Percentiles rank a stretch among this genome's conserved stretches.
Conservation (phyloP, 1,284 basidiomycete species). For the Heterobasidion parviporum region DNA sequence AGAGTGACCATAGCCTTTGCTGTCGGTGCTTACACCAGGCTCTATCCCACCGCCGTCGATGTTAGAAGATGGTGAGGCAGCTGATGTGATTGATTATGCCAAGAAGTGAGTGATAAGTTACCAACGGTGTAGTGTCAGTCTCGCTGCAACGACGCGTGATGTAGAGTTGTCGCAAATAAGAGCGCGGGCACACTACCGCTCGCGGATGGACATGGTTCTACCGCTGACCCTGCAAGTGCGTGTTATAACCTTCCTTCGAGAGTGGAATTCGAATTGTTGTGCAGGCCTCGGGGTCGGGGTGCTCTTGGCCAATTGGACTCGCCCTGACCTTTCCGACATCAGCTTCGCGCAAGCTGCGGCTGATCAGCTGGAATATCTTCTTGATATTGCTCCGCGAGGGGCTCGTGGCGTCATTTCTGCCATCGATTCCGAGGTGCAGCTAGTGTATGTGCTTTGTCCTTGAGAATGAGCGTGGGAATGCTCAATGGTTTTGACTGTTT, state of each 20-base stretch:
- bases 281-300: slow-evolving; percentile 53
- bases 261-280: neutral
- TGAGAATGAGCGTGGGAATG: slow-evolving; percentile 16
- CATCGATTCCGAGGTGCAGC: slow-evolving; percentile 39
- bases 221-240: slow-evolving; percentile 64
- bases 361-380: slow-evolving; percentile 51
- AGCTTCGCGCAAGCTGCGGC: slow-evolving; percentile 42
- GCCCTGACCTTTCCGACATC: slow-evolving; percentile 24
- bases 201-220: slow-evolving; percentile 40
- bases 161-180: slow-evolving; percentile 29
- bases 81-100: slow-evolving; percentile 32
- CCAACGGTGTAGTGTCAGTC: neutral
- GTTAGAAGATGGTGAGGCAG: slow-evolving; percentile 17
- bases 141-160: neutral
- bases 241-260: neutral
- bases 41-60: no score
- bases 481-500: no score
- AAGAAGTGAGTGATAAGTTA: slow-evolving; percentile 20
- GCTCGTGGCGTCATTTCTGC: slow-evolving; percentile 62
- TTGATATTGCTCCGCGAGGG: slow-evolving; percentile 47
- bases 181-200: slow-evolving; percentile 25
- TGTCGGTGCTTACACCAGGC: no score
- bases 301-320: slow-evolving; percentile 51
- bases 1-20: no score
- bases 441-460: slow-evolving; percentile 70